Evolutionary conservation across 805 yeast species (phyloP).

Genomic region (Pichia heedii): DNA sequence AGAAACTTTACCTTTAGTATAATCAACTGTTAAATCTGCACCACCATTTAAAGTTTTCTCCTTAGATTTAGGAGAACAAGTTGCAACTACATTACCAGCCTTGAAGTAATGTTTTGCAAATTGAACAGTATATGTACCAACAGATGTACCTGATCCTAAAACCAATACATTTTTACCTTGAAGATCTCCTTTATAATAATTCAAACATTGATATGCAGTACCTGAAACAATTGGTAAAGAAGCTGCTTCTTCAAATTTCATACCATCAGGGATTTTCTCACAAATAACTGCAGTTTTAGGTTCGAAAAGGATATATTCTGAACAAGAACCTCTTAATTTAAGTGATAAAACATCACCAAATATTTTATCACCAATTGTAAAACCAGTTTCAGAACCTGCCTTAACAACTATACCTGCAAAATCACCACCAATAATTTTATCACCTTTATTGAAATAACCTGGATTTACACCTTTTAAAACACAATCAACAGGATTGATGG

Average conservation of each 20-base stretch:
- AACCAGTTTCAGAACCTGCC: constrained; percentile 15
- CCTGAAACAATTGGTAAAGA: constrained; percentile 56
- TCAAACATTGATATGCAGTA: constrained; percentile 40
- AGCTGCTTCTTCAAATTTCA: constrained; percentile 50
- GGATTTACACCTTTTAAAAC: constrained; percentile 6
- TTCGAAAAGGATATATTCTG: constrained; percentile 37
- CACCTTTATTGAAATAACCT: constrained; percentile 4
- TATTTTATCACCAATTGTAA: constrained; percentile 16
- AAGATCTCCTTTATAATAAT: constrained; percentile 6
- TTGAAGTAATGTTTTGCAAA: constrained; percentile 41
- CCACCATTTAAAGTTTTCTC: constrained; percentile 30
- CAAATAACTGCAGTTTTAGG: constrained; percentile 13
- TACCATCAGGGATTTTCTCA: constrained; percentile 36
- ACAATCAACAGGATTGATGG: constrained; percentile 19
- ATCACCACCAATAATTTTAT: constrained; percentile 17
- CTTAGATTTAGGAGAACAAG: constrained; percentile 32
- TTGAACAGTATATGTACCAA: constrained; percentile 49
- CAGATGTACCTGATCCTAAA: constrained; percentile 68
- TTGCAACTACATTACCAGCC: constrained; percentile 45
- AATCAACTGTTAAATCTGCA: constrained; percentile 50
- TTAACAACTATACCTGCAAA: constrained; percentile 17
- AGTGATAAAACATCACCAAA: constrained; percentile 10
- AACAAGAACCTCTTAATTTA: constrained; percentile 31
- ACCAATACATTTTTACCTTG: constrained; percentile 43
- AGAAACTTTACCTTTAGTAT: constrained; percentile 35